A percentile compares a stretch with the other conserved stretches of the same genome.
These are phyloP conservation scores for Casuarina glauca DNA, from an alignment of 306 rosid species.

Conservation along the genomic window DNA sequence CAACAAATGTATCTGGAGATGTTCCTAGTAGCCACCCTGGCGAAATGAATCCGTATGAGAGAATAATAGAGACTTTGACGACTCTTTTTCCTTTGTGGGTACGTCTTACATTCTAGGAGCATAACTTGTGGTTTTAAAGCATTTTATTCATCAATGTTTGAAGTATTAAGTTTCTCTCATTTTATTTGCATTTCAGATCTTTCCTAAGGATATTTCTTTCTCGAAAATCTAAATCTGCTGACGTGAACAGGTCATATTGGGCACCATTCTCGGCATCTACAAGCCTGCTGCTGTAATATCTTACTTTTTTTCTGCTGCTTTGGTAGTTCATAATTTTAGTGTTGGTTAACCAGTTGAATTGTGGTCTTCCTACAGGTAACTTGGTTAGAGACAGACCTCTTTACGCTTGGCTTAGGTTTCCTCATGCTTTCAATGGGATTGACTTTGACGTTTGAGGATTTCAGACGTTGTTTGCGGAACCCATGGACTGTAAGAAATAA, in stretches of 20 bases:
- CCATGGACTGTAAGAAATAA: constrained; percentile 76
- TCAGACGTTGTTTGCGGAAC: constrained; percentile 81
- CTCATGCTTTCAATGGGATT: constrained; percentile 98
- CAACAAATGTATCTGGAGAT: constrained; percentile 62
- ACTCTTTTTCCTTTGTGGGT: constrained; percentile 97
- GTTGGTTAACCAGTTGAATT: constrained; percentile 28
- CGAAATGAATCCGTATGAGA: constrained; percentile 63
- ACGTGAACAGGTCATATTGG: constrained; percentile 70
- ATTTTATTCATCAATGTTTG: constrained; percentile 5
- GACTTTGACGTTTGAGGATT: constrained; percentile 92
- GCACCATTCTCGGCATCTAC: constrained; percentile 75
- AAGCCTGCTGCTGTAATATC: constrained; percentile 76
- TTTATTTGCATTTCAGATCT: constrained; percentile 13
- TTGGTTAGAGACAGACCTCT: constrained; percentile 89
- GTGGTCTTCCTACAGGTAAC: constrained; percentile 63
- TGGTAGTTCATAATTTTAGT: constrained; percentile 30
- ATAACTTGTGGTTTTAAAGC: neutral
- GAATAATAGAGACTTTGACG: constrained; percentile 72
- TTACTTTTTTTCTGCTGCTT: constrained; percentile 28
- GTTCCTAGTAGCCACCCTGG: constrained; percentile 42
- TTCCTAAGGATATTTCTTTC: constrained; percentile 20
- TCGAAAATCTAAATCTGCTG: constrained; percentile 24
- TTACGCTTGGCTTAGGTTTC: constrained; percentile 84
- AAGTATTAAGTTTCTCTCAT: neutral
- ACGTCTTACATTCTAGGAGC: constrained; percentile 23